These are phyloP conservation scores for Fusarium neocosmosporiellum DNA, from an alignment of 2,329 filamentous ascomycete genomes.

Conservation along the genomic window DNA sequence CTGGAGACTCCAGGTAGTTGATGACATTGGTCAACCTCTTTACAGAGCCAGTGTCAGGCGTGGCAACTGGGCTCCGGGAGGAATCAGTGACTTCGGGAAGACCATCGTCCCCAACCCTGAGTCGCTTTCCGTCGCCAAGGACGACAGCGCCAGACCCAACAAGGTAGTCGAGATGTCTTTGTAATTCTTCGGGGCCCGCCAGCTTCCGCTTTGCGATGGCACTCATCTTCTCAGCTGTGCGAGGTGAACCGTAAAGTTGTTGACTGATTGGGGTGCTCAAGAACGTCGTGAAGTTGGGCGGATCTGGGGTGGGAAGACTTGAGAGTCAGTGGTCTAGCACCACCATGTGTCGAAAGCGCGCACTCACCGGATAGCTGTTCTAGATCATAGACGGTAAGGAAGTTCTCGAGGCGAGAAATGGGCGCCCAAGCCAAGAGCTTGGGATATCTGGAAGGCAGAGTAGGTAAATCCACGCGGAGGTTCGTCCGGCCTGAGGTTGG, in stretches of 20 bases:
- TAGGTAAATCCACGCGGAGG: not conserved
- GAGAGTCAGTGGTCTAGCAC: not conserved
- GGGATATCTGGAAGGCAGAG: not conserved
- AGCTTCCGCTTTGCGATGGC: not conserved
- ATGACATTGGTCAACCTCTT: not conserved
- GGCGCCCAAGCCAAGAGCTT: not conserved
- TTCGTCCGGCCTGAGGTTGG: not conserved
- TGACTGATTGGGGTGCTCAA: not conserved
- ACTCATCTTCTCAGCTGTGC: not conserved
- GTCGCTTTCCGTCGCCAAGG: not conserved
- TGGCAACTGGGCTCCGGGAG: not conserved
- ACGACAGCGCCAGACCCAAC: not conserved
- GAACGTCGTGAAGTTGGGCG: not conserved
- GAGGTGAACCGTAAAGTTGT: not conserved
- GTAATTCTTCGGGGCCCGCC: not conserved
- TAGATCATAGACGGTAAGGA: not conserved
- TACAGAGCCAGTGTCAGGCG: rapidly evolving
- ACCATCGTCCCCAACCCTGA: not conserved
- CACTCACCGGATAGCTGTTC: not conserved
- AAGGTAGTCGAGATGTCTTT: not conserved
- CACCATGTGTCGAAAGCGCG: not conserved
- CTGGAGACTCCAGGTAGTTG: not conserved
- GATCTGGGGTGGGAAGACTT: not conserved
- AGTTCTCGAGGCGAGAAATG: not conserved
- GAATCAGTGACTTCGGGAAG: not conserved